Percentiles rank a stretch among this genome's conserved stretches.
These are phyloP conservation scores for Aristolochia californica DNA, from an alignment of 164 flowering plant genomes.

Conservation along the genomic window DNA sequence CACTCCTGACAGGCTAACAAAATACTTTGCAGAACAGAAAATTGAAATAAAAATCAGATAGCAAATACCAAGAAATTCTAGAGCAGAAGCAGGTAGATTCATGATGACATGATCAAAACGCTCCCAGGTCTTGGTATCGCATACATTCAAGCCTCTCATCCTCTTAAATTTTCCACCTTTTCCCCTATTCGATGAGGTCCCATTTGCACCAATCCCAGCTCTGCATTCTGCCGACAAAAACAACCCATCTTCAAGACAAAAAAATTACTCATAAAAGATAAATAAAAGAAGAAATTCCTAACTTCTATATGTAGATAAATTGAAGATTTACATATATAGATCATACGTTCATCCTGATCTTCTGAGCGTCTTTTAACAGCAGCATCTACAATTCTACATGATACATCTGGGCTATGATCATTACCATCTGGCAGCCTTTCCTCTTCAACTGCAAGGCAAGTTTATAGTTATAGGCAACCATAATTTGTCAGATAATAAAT, in stretches of 20 bases:
- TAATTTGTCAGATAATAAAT: no score
- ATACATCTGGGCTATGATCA: slow-evolving; percentile 15
- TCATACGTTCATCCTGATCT: slow-evolving; percentile 37
- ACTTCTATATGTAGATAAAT: no score
- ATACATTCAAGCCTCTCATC: slow-evolving; percentile 30
- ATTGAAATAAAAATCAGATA: background rate
- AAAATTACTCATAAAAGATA: background rate
- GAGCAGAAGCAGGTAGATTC: slow-evolving; percentile 97
- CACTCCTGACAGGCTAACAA: background rate
- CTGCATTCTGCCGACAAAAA: slow-evolving; percentile 26
- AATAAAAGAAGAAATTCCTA: background rate
- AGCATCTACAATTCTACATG: slow-evolving; percentile 16
- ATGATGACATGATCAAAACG: slow-evolving; percentile 90
- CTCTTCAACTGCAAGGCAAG: slow-evolving; percentile 17
- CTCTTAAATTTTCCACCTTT: slow-evolving; percentile 49
- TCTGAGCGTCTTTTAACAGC: slow-evolving; percentile 42
- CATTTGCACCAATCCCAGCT: slow-evolving; percentile 14
- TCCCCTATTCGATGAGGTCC: slow-evolving; percentile 16
- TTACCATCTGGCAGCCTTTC: slow-evolving; percentile 13
- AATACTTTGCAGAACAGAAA: background rate
- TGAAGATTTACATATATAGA: no score
- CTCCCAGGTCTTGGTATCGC: slow-evolving; percentile 60
- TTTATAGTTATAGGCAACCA: background rate
- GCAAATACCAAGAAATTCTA: slow-evolving; percentile 66
- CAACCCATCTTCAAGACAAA: background rate